These are phyloP conservation scores for Diaporthe capsici DNA, from an alignment of 2,329 filamentous ascomycete species.

Conservation along the genomic window DNA sequence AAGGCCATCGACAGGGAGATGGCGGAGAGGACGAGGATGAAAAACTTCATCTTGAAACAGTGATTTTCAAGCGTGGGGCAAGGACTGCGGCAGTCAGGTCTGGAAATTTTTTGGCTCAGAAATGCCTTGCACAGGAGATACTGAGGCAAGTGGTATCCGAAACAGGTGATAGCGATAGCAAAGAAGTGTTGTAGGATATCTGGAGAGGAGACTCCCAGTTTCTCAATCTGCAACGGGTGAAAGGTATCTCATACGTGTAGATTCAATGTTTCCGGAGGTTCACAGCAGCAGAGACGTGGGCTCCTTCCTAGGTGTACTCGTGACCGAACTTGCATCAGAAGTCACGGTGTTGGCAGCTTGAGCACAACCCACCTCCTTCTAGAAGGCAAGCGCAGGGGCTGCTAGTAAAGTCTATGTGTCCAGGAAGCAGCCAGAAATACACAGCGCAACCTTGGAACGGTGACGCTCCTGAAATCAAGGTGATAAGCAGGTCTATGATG, in stretches of 20 bases:
- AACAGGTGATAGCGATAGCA: not conserved
- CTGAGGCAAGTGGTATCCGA: not conserved
- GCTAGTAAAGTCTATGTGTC: no score
- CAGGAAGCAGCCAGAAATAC: not conserved
- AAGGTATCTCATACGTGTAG: not conserved
- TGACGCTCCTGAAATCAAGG: not conserved
- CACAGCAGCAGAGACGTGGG: not conserved
- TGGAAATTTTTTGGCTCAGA: not conserved
- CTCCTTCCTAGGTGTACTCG: not conserved
- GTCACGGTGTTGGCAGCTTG: not conserved
- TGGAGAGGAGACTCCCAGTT: not conserved
- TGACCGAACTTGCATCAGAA: not conserved
- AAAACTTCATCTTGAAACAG: not conserved
- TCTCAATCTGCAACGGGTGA: not conserved
- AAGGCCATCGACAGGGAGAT: not conserved
- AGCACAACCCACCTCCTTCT: not conserved
- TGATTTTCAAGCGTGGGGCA: not conserved
- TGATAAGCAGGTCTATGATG: no score
- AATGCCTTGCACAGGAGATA: not conserved
- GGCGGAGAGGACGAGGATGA: not conserved
- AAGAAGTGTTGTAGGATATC: no score
- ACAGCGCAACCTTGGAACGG: no score
- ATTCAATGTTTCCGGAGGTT: no score
- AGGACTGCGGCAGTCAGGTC: not conserved
- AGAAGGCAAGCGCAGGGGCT: not conserved